Conservation (phyloP, 2,329 filamentous ascomycete genomes). For the Dactylonectria estremocensis region DNA sequence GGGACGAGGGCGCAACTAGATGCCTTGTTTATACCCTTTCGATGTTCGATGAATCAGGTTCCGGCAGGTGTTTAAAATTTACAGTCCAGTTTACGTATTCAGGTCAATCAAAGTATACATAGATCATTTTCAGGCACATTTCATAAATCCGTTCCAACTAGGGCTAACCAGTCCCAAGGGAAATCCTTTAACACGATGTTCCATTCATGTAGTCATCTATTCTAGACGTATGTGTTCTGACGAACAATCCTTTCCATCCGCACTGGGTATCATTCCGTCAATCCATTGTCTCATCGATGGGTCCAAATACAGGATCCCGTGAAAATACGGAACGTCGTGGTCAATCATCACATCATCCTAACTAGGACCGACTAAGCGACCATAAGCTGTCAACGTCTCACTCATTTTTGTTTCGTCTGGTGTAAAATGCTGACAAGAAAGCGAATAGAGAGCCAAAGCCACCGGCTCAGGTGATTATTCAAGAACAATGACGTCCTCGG, state of each 20-base stretch:
- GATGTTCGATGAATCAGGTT: constrained; percentile 46
- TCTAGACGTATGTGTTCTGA: constrained; percentile 1
- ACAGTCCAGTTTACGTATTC: constrained; percentile 38
- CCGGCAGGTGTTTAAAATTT: constrained; percentile 42
- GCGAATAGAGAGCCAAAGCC: background rate
- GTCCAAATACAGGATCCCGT: constrained; percentile 23
- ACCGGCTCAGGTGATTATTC: constrained; percentile 42
- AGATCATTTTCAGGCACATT: constrained; percentile 9
- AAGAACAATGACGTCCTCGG: constrained; percentile 52
- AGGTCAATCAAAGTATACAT: constrained; percentile 30
- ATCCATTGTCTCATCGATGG: constrained; percentile 24
- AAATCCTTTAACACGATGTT: background rate
- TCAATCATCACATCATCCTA: constrained; percentile 24
- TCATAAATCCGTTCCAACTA: background rate
- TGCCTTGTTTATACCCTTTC: constrained; percentile 49
- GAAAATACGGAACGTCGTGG: constrained; percentile 8
- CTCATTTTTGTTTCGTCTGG: constrained; percentile 11
- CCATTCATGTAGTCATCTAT: background rate
- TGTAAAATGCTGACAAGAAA: constrained; percentile 15
- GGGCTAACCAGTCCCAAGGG: background rate
- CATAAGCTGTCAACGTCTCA: constrained; percentile 35
- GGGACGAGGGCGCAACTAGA: constrained; percentile 52
- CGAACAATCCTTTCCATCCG: constrained; percentile 34
- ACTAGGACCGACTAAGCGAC: constrained; percentile 27
- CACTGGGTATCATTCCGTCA: constrained; percentile 45